These are phyloP conservation scores for Cotoneaster glaucophyllus DNA, from an alignment of 306 rosid species.

Conservation along the genomic window DNA sequence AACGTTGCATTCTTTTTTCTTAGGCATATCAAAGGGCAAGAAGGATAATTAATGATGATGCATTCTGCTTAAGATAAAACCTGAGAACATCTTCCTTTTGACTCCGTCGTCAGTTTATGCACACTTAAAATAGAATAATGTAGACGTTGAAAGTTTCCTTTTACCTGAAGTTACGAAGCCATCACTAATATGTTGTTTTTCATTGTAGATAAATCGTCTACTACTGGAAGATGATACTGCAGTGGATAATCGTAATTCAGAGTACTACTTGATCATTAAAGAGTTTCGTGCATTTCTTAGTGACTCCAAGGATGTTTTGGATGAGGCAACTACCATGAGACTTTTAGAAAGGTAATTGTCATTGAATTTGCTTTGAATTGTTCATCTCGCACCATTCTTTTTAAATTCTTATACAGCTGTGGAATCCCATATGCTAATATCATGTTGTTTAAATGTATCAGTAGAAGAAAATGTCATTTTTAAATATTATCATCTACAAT, in stretches of 20 bases:
- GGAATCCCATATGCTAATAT: not conserved
- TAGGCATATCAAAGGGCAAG: not conserved
- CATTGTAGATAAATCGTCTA: slow-evolving; percentile 69
- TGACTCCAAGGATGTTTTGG: slow-evolving; percentile 90
- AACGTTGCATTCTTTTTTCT: not conserved
- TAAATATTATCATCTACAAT: not conserved
- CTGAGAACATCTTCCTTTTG: not conserved
- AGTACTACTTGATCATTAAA: slow-evolving; percentile 66
- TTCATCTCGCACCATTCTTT: not conserved
- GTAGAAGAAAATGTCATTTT: not conserved
- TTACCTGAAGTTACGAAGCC: slow-evolving; percentile 2
- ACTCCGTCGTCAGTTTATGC: not conserved
- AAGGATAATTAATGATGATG: not conserved
- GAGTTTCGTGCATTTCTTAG: slow-evolving; percentile 95
- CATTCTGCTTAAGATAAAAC: not conserved
- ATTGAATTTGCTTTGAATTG: slow-evolving; percentile 15
- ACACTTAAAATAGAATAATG: not conserved
- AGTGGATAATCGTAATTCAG: slow-evolving; percentile 52
- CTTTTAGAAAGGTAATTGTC: slow-evolving; percentile 71
- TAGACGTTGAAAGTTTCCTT: not conserved
- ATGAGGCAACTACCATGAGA: slow-evolving; percentile 90
- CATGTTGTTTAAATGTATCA: too few species aligned
- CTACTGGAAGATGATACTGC: slow-evolving; percentile 93
- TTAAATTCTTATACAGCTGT: not conserved
- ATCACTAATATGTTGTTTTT: slow-evolving; percentile 1